Conservation (phyloP, 2,329 filamentous ascomycete genomes). For the Chalaropsis ovoidea region DNA sequence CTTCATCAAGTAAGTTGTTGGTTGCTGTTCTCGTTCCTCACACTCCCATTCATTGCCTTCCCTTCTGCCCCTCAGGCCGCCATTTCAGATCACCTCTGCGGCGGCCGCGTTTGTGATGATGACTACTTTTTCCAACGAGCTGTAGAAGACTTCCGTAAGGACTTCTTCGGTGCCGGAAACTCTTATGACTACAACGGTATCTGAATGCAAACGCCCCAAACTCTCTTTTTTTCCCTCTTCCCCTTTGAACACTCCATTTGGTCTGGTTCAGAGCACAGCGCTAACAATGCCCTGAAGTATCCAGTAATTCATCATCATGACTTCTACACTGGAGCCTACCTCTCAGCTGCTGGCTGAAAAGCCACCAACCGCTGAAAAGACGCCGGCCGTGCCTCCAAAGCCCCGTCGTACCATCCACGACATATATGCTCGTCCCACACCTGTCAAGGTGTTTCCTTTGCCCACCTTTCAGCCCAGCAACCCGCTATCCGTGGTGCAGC, state of each 20-base stretch:
- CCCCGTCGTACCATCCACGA: conserved; percentile 46
- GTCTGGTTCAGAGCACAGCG: background rate
- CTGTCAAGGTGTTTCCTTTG: conserved; percentile 70
- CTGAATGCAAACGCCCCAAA: conserved; percentile 44
- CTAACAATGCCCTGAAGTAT: conserved; percentile 17
- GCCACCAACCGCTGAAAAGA: conserved; percentile 8
- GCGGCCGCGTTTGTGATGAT: conserved; percentile 42
- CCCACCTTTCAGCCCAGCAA: conserved; percentile 87
- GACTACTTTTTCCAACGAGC: conserved; percentile 39
- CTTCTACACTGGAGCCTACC: background rate
- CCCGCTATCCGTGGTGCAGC: conserved; percentile 73
- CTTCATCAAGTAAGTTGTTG: background rate
- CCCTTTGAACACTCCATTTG: background rate
- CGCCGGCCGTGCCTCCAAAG: conserved; percentile 24
- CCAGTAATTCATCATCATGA: conserved; percentile 18
- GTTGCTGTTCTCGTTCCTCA: conserved; percentile 7
- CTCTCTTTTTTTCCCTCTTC: conserved; percentile 30
- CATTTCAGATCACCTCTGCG: background rate
- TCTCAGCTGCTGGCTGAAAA: conserved; percentile 11
- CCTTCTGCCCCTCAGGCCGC: background rate
- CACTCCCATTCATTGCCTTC: background rate
- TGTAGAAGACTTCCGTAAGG: conserved; percentile 26
- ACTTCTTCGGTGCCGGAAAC: conserved; percentile 25
- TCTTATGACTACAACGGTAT: conserved; percentile 93
- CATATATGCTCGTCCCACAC: conserved; percentile 72